These are phyloP conservation scores for Gossypium arboreum DNA, from an alignment of 345 rosid species.

Conservation along the genomic window DNA sequence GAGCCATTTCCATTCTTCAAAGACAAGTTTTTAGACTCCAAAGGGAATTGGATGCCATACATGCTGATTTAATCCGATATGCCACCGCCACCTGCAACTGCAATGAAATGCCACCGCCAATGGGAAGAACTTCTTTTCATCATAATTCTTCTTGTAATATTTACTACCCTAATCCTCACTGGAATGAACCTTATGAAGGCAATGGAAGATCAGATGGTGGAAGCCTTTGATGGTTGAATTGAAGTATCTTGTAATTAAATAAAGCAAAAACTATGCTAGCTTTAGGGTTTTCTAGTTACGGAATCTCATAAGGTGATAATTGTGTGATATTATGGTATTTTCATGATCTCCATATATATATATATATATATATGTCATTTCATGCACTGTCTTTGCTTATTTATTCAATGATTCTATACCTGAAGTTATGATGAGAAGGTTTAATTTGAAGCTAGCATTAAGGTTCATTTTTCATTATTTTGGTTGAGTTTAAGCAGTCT, in stretches of 20 bases:
- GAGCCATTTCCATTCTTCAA: slow-evolving; percentile 61
- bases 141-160: slow-evolving; percentile 15
- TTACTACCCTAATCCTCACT: slow-evolving; percentile 23
- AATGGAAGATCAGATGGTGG: slow-evolving; percentile 19
- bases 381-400: neutral
- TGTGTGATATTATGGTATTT: slow-evolving; percentile 10
- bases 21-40: slow-evolving; percentile 50
- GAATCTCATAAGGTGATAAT: neutral
- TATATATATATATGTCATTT: neutral
- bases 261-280: neutral
- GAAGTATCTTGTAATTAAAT: neutral
- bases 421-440: neutral
- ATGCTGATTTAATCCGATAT: slow-evolving; percentile 49
- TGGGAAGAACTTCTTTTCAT: neutral
- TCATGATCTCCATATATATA: neutral
- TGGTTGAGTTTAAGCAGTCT: neutral
- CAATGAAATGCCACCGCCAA: slow-evolving; percentile 10
- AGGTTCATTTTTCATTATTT: neutral
- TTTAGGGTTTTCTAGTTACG: slow-evolving; percentile 28
- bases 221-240: slow-evolving; percentile 20
- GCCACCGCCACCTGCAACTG: slow-evolving; percentile 9
- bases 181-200: slow-evolving; percentile 21
- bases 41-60: slow-evolving; percentile 57
- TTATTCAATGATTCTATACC: neutral
- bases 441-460: neutral